These are phyloP conservation scores for Obba rivulosa DNA, from an alignment of 768 basidiomycete species.

Conservation along the genomic window DNA sequence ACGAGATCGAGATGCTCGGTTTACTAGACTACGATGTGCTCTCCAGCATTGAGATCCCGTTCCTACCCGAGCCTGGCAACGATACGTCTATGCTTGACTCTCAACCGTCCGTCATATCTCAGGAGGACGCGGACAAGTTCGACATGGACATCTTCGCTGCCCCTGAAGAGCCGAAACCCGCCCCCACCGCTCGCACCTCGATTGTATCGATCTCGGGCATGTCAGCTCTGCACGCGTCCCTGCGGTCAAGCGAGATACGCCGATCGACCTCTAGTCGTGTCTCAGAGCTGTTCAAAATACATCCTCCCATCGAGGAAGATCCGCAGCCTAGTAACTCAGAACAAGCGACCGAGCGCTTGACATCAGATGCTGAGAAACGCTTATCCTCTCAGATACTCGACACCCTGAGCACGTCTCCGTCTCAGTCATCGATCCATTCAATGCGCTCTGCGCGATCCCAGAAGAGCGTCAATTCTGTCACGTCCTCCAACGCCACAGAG, in stretches of 20 bases:
- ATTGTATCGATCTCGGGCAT: constrained; percentile 34
- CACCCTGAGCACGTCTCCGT: constrained; percentile 54
- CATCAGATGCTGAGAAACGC: constrained; percentile 13
- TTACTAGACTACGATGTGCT: constrained; percentile 88
- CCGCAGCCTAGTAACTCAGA: constrained; percentile 46
- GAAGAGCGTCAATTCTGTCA: constrained; percentile 31
- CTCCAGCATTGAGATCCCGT: constrained; percentile 84
- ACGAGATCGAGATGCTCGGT: constrained; percentile 93
- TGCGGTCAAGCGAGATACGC: constrained; percentile 29
- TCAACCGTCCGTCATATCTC: constrained; percentile 21
- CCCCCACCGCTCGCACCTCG: constrained; percentile 30
- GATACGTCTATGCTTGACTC: constrained; percentile 12
- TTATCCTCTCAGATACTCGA: constrained; percentile 13
- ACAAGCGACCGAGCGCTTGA: constrained; percentile 38
- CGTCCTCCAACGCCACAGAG: constrained; percentile 27
- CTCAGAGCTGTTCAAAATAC: constrained; percentile 43
- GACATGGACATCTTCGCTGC: constrained; percentile 66
- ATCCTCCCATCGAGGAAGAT: constrained; percentile 65
- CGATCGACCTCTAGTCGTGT: constrained; percentile 30
- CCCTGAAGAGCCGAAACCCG: constrained; percentile 33
- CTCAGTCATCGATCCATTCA: constrained; percentile 62
- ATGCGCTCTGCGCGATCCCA: constrained; percentile 42
- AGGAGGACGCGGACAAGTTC: constrained; percentile 64
- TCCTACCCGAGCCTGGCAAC: constrained; percentile 45
- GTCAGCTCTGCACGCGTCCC: constrained; percentile 30